These are phyloP conservation scores for Parachaetomium inaequale DNA, from an alignment of 495 filamentous ascomycete genomes.

Conservation along the genomic window DNA sequence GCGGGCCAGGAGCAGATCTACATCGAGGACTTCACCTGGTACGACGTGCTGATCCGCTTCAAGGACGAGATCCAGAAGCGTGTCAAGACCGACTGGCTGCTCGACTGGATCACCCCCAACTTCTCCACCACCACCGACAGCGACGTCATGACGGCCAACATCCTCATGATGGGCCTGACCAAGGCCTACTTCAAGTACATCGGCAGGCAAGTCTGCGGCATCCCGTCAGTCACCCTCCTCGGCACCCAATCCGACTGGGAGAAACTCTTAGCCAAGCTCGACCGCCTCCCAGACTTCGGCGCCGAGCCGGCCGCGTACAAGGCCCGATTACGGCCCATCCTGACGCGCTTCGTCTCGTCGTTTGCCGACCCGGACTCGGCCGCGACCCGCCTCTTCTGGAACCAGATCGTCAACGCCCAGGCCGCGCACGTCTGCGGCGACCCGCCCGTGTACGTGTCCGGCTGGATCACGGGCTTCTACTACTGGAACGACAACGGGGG, in stretches of 20 bases:
- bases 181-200: constrained; percentile 35
- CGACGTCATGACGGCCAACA: constrained; percentile 34
- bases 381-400: constrained; percentile 42
- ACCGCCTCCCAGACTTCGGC: constrained; percentile 34
- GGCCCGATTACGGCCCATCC: constrained; percentile 34
- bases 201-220: constrained; percentile 31
- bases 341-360: constrained; percentile 34
- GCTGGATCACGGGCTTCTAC: constrained; percentile 50
- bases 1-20: constrained; percentile 39
- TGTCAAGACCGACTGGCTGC: constrained; percentile 31
- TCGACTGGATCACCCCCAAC: constrained; percentile 35
- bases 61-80: constrained; percentile 26
- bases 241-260: constrained; percentile 37
- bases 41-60: constrained; percentile 21
- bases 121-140: constrained; percentile 37
- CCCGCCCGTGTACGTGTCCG: constrained; percentile 32
- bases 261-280: constrained; percentile 30
- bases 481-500: constrained; percentile 43
- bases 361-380: constrained; percentile 35
- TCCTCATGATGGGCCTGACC: constrained; percentile 41
- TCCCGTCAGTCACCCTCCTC: constrained; percentile 41
- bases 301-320: constrained; percentile 32
- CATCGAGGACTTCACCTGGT: constrained; percentile 27
- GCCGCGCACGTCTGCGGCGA: constrained; percentile 22
- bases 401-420: constrained; percentile 28